Evolutionary conservation across 805 yeast genomes (phyloP), one percentile per base, ranked within the genome.

Genomic region (Pachysolen tannophilus): DNA sequence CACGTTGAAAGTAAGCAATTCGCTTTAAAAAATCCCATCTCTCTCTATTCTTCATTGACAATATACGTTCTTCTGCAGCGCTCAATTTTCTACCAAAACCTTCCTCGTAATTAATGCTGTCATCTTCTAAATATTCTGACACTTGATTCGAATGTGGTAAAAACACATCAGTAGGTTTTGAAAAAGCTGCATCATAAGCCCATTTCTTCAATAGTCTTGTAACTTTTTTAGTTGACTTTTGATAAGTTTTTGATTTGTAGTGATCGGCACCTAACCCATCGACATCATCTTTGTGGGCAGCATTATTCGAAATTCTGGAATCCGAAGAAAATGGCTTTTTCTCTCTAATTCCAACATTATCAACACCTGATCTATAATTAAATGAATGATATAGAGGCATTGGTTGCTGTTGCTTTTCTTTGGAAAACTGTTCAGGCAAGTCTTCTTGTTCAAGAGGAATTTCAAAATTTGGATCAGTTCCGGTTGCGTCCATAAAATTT

Each of bases 311-410:
- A 24, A 88, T 78, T 52, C 97, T 72, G 1, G 88, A 70, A 55
- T 90, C 97, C 1, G 78, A 68, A 7, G 95, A 84, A 35, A 77
- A 74, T 37, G 77, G 75, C 60, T 90, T 90, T 50, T 73, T 75
- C 40, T 87, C 96, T 38, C 94, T 63, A 15, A 90, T 71, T 34
- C 97, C 97, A 26, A 63, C 59, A 50, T 90, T 90, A 20, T 85
- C 94, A 37, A 71, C 81, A 20, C 97, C 95, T 0, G 95, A 94
- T 48, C 94, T 68, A 50, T 84, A 77, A 54, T 88, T 90, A 60
- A 88, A 90, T 0, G 95, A 78, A 41, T 67, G 36, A 26, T 24
- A 33, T 5, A 37, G 19, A 5, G 40, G 40, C 14, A 17, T 32
- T 17, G 40, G 37, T 6, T n/a, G 10, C 20, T 19, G 30, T 8